These are phyloP conservation scores for Colletotrichum sp. DNA, from an alignment of 2,329 filamentous ascomycete species.

Conservation along the genomic window DNA sequence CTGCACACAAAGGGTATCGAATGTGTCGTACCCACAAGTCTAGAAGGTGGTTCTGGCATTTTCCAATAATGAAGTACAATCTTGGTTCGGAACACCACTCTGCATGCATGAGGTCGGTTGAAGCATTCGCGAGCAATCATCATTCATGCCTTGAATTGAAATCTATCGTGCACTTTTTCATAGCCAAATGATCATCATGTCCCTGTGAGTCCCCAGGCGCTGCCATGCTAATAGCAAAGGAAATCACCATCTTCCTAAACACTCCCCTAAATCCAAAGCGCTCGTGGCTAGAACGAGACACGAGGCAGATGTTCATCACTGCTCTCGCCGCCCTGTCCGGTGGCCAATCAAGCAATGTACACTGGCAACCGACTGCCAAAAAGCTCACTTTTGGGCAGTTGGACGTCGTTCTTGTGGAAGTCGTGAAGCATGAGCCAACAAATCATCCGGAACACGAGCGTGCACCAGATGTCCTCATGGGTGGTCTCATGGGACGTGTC, in stretches of 20 bases:
- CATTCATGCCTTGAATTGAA: not conserved
- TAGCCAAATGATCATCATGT: not conserved
- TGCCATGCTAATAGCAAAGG: too few species aligned
- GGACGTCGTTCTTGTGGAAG: conserved; percentile 59
- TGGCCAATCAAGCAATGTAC: conserved; percentile 35
- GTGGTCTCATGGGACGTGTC: too few species aligned
- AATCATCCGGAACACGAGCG: conserved; percentile 60
- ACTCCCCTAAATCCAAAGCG: too few species aligned
- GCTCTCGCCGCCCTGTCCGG: too few species aligned
- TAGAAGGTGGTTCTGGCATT: not conserved
- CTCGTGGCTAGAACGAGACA: too few species aligned
- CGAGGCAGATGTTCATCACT: too few species aligned
- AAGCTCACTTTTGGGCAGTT: conserved; percentile 55
- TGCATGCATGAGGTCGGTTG: not conserved
- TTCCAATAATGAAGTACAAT: not conserved
- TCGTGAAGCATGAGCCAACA: conserved; percentile 64
- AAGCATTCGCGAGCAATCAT: not conserved
- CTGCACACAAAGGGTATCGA: not conserved
- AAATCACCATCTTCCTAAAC: too few species aligned
- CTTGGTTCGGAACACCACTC: not conserved
- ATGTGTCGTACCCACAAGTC: not conserved
- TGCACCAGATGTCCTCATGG: conserved; percentile 53
- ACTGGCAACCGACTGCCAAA: conserved; percentile 60
- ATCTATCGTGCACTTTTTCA: not conserved
- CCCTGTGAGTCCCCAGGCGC: not conserved